These are phyloP conservation scores for Rhodamnia rubescens DNA, from an alignment of 345 rosid species.

Conservation along the genomic window DNA sequence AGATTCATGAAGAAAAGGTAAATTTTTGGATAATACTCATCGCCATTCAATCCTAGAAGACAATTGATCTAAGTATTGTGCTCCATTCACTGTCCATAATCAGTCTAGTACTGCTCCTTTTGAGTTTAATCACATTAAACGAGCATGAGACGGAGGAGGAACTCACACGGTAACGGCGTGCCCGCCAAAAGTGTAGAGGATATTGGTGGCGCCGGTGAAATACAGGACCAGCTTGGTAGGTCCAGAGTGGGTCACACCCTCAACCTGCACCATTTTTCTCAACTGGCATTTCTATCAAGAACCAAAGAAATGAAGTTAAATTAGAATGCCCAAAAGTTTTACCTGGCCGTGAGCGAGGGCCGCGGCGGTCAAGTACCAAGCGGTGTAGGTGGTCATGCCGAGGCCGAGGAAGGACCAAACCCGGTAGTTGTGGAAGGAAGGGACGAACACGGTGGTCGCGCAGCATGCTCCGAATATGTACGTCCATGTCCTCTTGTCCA, in stretches of 20 bases:
- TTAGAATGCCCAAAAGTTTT: not conserved
- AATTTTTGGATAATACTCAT: not conserved
- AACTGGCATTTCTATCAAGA: not conserved
- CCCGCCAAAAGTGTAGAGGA: constrained; percentile 81
- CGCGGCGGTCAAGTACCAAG: constrained; percentile 75
- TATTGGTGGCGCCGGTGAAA: constrained; percentile 88
- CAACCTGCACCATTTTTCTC: constrained; percentile 17
- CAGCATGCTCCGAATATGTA: constrained; percentile 89
- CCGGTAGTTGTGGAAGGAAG: constrained; percentile 78
- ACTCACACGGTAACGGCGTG: constrained; percentile 85
- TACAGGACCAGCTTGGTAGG: constrained; percentile 55
- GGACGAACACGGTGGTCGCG: constrained; percentile 69
- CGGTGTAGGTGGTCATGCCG: constrained; percentile 80
- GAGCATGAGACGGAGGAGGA: not conserved
- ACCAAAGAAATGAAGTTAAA: not conserved
- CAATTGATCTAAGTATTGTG: not conserved
- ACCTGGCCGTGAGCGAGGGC: constrained; percentile 66
- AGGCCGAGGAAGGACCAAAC: constrained; percentile 84
- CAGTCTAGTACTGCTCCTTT: not conserved
- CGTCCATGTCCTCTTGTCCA: constrained; percentile 91
- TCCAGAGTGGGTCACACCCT: constrained; percentile 55
- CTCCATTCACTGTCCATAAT: not conserved
- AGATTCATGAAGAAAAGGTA: not conserved
- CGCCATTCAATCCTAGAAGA: not conserved
- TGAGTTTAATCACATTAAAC: not conserved